Conservation (phyloP, 768 basidiomycete species). For the Hygrocybe punicea region DNA sequence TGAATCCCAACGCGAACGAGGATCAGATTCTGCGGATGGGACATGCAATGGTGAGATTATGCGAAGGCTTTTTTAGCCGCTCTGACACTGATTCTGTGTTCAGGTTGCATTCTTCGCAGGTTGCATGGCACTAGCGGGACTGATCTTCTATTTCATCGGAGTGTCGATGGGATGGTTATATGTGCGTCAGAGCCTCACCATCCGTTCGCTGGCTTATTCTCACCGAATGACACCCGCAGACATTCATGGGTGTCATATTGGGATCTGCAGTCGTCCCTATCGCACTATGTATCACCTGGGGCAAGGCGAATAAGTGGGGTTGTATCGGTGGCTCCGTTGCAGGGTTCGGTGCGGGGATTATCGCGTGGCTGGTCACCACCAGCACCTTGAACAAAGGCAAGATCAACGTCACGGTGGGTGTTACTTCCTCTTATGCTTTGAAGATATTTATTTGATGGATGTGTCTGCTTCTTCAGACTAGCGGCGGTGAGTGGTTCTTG, state of each 20-base stretch:
- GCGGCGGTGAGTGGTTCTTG: constrained; percentile 21
- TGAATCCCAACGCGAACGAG: constrained; percentile 80
- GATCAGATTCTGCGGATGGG: constrained; percentile 65
- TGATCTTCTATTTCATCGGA: constrained; percentile 87
- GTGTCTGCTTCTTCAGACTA: constrained; percentile 19
- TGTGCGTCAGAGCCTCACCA: constrained; percentile 41
- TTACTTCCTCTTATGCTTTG: not conserved
- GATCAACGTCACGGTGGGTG: constrained; percentile 64
- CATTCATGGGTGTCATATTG: constrained; percentile 84
- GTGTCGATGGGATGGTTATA: constrained; percentile 95
- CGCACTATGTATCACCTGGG: constrained; percentile 82
- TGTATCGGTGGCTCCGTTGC: constrained; percentile 69
- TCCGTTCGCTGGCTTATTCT: not conserved
- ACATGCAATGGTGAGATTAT: constrained; percentile 53
- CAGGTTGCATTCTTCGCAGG: constrained; percentile 69
- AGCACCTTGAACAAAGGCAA: constrained; percentile 62
- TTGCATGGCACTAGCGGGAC: constrained; percentile 76
- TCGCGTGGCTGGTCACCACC: constrained; percentile 85
- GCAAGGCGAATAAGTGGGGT: constrained; percentile 79
- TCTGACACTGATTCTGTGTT: not conserved
- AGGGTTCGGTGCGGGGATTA: constrained; percentile 67
- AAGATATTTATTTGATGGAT: not conserved
- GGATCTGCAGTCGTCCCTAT: constrained; percentile 86
- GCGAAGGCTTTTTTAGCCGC: too few relatives aligned
- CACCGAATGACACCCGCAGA: constrained; percentile 38